Conservation (phyloP, 1,139 yeast species). For the Saccharomycopsis crataegensis region DNA sequence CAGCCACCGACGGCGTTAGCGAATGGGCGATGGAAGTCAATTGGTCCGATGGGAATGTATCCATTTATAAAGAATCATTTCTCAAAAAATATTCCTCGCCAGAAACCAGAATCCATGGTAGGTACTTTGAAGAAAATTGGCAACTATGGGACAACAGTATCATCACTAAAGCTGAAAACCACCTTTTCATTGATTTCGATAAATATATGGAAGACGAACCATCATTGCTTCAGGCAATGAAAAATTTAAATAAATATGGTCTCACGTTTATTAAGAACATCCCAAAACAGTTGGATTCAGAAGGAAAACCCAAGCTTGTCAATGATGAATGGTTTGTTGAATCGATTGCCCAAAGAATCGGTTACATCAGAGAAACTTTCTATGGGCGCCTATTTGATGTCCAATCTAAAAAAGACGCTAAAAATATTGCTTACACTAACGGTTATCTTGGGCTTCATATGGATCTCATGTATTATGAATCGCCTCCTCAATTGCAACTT, state of each 20-base stretch:
- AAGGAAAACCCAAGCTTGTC: slow-evolving; percentile 19
- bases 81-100: slow-evolving; percentile 38
- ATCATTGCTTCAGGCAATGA: slow-evolving; percentile 35
- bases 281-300: slow-evolving; percentile 30
- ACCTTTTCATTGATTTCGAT: slow-evolving; percentile 32
- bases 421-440: slow-evolving; percentile 67
- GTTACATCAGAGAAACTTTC: slow-evolving; percentile 66
- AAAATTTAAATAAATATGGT: slow-evolving; percentile 50
- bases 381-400: slow-evolving; percentile 74
- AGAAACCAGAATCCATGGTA: slow-evolving; percentile 29
- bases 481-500: slow-evolving; percentile 77
- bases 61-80: slow-evolving; percentile 42
- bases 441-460: slow-evolving; percentile 67
- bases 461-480: slow-evolving; percentile 73
- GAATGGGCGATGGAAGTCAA: slow-evolving; percentile 35
- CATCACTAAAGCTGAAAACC: slow-evolving; percentile 25
- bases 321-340: slow-evolving; percentile 29
- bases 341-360: slow-evolving; percentile 51
- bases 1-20: slow-evolving; percentile 21
- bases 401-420: slow-evolving; percentile 48
- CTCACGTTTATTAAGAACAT: slow-evolving; percentile 47
- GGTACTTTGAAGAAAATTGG: slow-evolving; percentile 30
- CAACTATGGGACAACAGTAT: slow-evolving; percentile 36
- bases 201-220: slow-evolving; percentile 37
- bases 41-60: slow-evolving; percentile 51